Evolutionary conservation across 73 alveolate species (phyloP).

Genomic region (Effrenium voratum): DNA sequence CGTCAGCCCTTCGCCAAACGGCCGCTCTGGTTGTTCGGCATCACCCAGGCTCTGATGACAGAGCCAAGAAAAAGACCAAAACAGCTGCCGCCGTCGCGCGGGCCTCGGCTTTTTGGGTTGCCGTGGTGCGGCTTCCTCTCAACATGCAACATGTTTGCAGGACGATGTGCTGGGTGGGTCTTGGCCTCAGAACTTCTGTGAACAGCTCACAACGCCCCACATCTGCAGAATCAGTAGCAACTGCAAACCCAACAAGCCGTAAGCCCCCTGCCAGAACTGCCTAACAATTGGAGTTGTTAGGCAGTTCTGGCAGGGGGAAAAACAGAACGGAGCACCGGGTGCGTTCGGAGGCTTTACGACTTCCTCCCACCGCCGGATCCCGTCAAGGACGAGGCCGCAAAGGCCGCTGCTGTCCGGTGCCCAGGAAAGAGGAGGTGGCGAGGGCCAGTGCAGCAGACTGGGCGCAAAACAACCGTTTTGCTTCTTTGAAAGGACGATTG

Average conservation of each 20-base stretch:
- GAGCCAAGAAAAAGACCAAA: conserved; percentile 52
- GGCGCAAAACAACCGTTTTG: too few species aligned
- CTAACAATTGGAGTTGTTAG: neutral
- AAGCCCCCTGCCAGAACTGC: neutral
- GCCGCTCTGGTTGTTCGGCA: neutral
- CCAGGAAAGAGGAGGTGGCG: too few species aligned
- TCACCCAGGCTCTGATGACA: conserved; percentile 59
- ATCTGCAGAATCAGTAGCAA: neutral
- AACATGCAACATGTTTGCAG: neutral
- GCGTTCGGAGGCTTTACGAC: conserved; percentile 53
- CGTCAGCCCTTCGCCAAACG: neutral
- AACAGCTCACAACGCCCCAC: neutral
- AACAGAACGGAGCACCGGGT: neutral
- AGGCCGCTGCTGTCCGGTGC: conserved; percentile 23
- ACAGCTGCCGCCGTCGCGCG: conserved; percentile 27
- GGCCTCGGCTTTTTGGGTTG: neutral
- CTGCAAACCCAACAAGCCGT: neutral
- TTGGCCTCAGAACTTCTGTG: neutral
- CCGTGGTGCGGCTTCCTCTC: neutral
- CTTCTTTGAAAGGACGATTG: too few species aligned
- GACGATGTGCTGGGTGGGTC: neutral
- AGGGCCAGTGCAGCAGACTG: too few species aligned
- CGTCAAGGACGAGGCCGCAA: conserved; percentile 86
- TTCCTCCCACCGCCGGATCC: conserved; percentile 93
- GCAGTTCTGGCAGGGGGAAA: neutral